These are phyloP conservation scores for Conoideocrella luteorostrata DNA, from an alignment of 2,329 filamentous ascomycete species.

Conservation along the genomic window DNA sequence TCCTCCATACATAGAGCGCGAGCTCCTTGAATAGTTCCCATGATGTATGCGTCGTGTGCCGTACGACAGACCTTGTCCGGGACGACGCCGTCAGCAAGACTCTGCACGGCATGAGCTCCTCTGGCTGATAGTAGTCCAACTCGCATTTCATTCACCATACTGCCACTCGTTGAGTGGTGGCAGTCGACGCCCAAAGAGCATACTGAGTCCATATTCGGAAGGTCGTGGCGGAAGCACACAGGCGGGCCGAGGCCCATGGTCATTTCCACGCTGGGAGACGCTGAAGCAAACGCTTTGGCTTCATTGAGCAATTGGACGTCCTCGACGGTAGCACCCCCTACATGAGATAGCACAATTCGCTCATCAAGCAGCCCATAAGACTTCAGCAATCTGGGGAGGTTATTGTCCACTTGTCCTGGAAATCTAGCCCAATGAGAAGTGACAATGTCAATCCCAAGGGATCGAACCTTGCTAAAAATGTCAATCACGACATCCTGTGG, in stretches of 20 bases:
- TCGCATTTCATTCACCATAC: constrained; percentile 11
- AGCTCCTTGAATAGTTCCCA: constrained; percentile 41
- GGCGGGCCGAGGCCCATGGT: constrained; percentile 36
- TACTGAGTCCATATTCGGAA: background rate
- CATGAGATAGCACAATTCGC: constrained; percentile 24
- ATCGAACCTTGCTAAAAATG: background rate
- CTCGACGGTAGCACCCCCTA: constrained; percentile 13
- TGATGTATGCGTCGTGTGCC: constrained; percentile 39
- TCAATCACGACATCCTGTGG: background rate
- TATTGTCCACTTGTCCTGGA: background rate
- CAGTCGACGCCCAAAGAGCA: constrained; percentile 16
- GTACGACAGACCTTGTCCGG: background rate
- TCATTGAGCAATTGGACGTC: constrained; percentile 27
- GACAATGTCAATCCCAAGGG: background rate
- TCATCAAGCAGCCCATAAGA: constrained; percentile 8
- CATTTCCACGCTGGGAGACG: constrained; percentile 30
- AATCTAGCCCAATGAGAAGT: background rate
- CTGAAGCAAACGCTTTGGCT: constrained; percentile 29
- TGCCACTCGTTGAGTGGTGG: constrained; percentile 14
- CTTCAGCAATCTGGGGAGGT: background rate
- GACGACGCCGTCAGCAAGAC: background rate
- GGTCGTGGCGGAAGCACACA: constrained; percentile 14
- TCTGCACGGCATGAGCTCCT: constrained; percentile 12
- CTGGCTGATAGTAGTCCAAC: constrained; percentile 12
- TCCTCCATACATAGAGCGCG: constrained; percentile 33